These are phyloP conservation scores for Fusarium lyarnte DNA, from an alignment of 2,329 filamentous ascomycete species.

Conservation along the genomic window DNA sequence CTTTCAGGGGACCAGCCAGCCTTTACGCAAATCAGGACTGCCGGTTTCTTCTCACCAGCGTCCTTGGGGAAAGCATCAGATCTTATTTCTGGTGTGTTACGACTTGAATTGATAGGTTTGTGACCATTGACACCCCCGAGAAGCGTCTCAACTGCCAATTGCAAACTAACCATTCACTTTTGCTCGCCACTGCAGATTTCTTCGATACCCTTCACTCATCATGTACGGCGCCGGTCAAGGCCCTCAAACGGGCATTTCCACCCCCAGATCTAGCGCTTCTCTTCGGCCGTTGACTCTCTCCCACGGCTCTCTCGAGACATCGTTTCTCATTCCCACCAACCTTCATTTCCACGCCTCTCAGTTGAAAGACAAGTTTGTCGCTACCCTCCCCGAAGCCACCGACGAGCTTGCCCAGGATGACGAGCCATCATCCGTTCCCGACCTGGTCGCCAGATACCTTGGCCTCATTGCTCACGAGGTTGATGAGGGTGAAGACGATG, in stretches of 20 bases:
- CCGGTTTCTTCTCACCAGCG: constrained; percentile 39
- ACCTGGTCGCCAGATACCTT: constrained; percentile 93
- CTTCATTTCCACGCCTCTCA: constrained; percentile 96
- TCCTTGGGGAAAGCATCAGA: constrained; percentile 43
- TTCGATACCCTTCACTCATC: constrained; percentile 59
- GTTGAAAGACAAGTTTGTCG: constrained; percentile 88
- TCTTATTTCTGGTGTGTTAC: constrained; percentile 35
- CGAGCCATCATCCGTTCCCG: constrained; percentile 94
- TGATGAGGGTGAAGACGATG: constrained; percentile 90
- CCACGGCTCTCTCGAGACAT: constrained; percentile 95
- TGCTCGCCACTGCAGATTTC: constrained; percentile 40
- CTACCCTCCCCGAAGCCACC: constrained; percentile 87
- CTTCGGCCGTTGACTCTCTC: constrained; percentile 89
- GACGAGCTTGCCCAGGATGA: constrained; percentile 98
- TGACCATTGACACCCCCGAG: constrained; percentile 11
- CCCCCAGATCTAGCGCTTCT: constrained; percentile 91
- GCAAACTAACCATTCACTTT: constrained; percentile 29
- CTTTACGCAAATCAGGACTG: constrained; percentile 41
- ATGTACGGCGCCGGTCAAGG: constrained; percentile 90
- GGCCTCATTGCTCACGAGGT: constrained; percentile 90
- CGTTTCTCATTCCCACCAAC: constrained; percentile 92
- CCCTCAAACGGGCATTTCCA: constrained; percentile 95
- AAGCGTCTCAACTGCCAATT: not conserved
- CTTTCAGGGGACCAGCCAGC: constrained; percentile 44
- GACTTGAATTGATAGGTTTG: constrained; percentile 48